Base-by-base conservation (phyloP, 108 stramenopile genomes). In the Asterionellopsis glacialis region DNA sequence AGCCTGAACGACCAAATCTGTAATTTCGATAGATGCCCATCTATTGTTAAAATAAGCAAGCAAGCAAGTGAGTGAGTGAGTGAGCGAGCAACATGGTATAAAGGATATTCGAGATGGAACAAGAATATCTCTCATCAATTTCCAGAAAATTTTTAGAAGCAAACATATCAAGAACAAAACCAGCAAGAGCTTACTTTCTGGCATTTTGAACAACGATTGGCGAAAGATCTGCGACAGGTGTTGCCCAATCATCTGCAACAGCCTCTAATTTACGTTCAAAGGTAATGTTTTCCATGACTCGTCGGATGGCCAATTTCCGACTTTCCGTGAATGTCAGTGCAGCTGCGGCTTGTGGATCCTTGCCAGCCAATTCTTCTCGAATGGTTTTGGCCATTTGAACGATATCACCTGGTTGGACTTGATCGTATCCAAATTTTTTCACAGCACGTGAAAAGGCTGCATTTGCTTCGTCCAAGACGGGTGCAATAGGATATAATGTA, bases 191-290 rank as follows among this genome's bases (percentile, higher is more conserved):
- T 72, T 70, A 84, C 73, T 82, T 88, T 57, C 80, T 61, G 0
- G 87, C 87, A 54, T 76, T 79, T 26, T 72, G 67, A 26, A 69
- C 69, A 27, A 93, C 77, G 13, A 84, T 72, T 21, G 73, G 61
- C 13, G 80, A 71, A 0, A 93, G 57, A 55, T 73, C 64, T 23
- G 65, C 68, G 11, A 88, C 86, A 23, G 71, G 79, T 14, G 91
- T 93, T 14, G 88, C 91, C 91, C 91, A 93, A 68, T 89, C 86
- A 57, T 93, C 80, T 0, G 91, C 91, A 16, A 76, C 76, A 41
- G 80, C 81, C 44, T 76, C 55, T 51, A 93, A 61, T 51, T 88
- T 93, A 51, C 76, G 77, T 41, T 77, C 59, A 24, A 85, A 67
- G 59, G 82, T 80, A 21, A 81, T 75, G n/a, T 67, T 61, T 59